Evolutionary conservation across 2,329 filamentous ascomycete genomes (phyloP).

Genomic region (Trichoderma koningii): DNA sequence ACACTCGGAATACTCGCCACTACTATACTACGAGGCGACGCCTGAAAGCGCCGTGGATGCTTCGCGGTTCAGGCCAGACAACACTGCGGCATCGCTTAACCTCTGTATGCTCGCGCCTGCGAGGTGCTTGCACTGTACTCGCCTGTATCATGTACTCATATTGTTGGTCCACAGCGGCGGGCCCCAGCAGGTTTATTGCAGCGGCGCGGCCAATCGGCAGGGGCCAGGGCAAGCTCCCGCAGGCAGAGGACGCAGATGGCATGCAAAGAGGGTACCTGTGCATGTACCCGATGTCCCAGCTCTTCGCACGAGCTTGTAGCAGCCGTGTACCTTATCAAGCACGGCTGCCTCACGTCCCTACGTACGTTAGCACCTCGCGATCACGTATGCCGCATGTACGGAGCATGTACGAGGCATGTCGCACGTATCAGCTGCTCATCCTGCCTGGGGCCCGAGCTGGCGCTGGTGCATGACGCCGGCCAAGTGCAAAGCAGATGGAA

Average conservation of each 20-base stretch:
- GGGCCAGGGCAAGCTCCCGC: slow-evolving; percentile 21
- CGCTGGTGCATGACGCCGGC: background rate
- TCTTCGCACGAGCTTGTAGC: background rate
- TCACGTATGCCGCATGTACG: slow-evolving; percentile 14
- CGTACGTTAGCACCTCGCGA: no score
- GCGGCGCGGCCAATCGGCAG: slow-evolving; percentile 19
- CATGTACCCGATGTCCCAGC: no score
- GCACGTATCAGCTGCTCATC: slow-evolving; percentile 24
- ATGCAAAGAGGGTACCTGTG: background rate
- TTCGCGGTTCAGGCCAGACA: background rate
- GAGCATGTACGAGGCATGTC: slow-evolving; percentile 6
- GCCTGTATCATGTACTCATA: background rate
- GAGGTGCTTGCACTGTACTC: background rate
- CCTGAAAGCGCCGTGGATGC: slow-evolving; percentile 9
- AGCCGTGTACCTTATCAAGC: background rate
- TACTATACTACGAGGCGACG: background rate
- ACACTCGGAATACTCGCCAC: background rate
- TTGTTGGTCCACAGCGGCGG: slow-evolving; percentile 18
- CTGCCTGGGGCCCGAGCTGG: slow-evolving; percentile 3
- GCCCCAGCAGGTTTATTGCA: slow-evolving; percentile 14
- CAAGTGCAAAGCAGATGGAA: background rate
- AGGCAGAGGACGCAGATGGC: slow-evolving; percentile 1
- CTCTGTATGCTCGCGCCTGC: background rate
- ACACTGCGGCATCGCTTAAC: no score
- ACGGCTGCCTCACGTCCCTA: background rate